phyloP scores from a whole-genome alignment of 768 basidiomycete species.

The Rhizopogon vesiculosus region DNA sequence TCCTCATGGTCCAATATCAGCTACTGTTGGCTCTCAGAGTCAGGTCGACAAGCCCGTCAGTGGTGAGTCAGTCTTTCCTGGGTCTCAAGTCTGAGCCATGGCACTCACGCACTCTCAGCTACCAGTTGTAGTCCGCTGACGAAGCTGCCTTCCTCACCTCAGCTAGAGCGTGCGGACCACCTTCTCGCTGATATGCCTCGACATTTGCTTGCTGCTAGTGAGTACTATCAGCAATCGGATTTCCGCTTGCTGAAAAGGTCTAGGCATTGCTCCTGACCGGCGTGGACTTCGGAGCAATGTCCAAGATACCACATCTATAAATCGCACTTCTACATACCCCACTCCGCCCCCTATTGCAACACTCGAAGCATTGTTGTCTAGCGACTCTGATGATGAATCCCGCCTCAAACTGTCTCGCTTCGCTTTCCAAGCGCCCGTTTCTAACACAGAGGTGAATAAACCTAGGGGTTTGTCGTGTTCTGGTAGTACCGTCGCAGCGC shows the following conservation, averaged over 20 bases:
- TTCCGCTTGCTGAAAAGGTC: neutral
- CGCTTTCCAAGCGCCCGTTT: slow-evolving; percentile 24
- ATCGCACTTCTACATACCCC: neutral
- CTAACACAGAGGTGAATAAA: neutral
- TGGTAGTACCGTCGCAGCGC: neutral
- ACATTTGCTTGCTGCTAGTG: neutral
- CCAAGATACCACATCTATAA: neutral
- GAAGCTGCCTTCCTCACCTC: neutral
- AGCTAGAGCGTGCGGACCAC: neutral
- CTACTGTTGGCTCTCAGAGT: neutral
- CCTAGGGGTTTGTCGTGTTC: neutral
- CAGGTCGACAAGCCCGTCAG: neutral
- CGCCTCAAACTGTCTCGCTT: slow-evolving; percentile 33
- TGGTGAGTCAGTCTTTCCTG: neutral
- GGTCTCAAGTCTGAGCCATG: neutral
- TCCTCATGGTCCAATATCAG: neutral
- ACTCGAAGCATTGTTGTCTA: slow-evolving; percentile 6
- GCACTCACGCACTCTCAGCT: neutral
- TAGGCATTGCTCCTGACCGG: neutral
- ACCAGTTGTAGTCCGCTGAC: neutral
- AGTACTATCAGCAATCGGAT: neutral
- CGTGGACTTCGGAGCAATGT: neutral
- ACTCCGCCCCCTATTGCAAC: slow-evolving; percentile 10
- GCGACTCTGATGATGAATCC: slow-evolving; percentile 18
- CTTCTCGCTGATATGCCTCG: neutral